Base-by-base conservation (phyloP, 2,329 filamentous ascomycete genomes). In the Chaetomiaceae sp. region DNA sequence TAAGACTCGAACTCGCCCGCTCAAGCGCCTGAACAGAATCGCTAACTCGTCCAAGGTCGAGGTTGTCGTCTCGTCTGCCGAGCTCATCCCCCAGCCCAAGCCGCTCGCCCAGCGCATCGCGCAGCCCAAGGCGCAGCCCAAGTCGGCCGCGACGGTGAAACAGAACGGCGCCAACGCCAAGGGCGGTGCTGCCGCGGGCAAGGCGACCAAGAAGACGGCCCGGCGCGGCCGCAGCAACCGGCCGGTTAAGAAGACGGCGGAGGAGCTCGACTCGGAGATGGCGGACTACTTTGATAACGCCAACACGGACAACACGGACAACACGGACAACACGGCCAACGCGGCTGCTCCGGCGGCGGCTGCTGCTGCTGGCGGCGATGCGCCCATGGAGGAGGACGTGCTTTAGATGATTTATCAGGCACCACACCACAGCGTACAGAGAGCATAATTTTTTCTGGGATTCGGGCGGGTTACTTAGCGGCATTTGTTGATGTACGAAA, bases 251-350 rank as follows among this genome's bases (percentile, higher is more conserved):
- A 97, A 97, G 88, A 95, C 91, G 0, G 84, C 87, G 1, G 92
- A 96, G 69, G 91, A 99, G 75, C 84, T 99, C 23, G 94, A 99
- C 70, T 91, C 89, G 4, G 94, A 99, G 71, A 99, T 99, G 94
- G 85, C 84, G 19, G 94, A 97, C 71, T 99, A 99, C 76, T 97
- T 95, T 69, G 83, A 79, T 49, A 34, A 31, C 29, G 65, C 71
- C 25, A 71, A 71, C 37, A 69, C 72, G 22, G 59, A 57, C 48
- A 75, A 75, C 61, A 75, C 71, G 49, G 68, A 73, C 55, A 73
- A 72, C 37, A 29, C 38, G 1, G 51, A n/a, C 48, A 75, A 75
- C 61, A 75, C 71, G 49, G 68, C 74, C 55, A 73, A 72, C 37
- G 36, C 38, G 1, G 51, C 43, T 15, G 47, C 74, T 57, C 72